Percentiles rank a stretch among this genome's conserved stretches.
Evolutionary conservation across 2,329 filamentous ascomycete genomes (phyloP).

Genomic region (Sclerotinia borealis): DNA sequence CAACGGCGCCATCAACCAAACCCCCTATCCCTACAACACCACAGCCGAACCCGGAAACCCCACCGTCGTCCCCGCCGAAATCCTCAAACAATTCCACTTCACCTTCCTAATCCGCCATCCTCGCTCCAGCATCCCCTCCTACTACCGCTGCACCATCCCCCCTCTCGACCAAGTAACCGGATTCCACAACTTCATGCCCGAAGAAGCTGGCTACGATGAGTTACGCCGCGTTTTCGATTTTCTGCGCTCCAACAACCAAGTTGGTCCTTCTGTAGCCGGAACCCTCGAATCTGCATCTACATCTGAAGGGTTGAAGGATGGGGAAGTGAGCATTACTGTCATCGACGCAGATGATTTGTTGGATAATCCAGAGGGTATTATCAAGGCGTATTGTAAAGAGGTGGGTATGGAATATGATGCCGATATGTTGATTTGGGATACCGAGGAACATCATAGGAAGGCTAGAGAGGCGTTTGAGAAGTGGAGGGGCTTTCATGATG

Average conservation of each 20-base stretch:
- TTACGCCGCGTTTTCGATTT: slow-evolving; percentile 84
- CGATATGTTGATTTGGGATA: slow-evolving; percentile 80
- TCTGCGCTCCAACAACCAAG: slow-evolving; percentile 59
- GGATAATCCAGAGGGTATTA: slow-evolving; percentile 70
- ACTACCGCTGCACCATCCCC: slow-evolving; percentile 88
- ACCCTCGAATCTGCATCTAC: slow-evolving; percentile 16
- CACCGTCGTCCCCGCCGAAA: slow-evolving; percentile 69
- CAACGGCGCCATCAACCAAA: slow-evolving; percentile 17
- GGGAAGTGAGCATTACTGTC: slow-evolving; percentile 65
- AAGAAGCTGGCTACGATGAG: slow-evolving; percentile 86
- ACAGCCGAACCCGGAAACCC: slow-evolving; percentile 66
- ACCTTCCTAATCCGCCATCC: slow-evolving; percentile 96
- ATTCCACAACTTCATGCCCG: slow-evolving; percentile 79
- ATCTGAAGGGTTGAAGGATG: slow-evolving; percentile 23
- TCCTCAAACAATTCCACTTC: slow-evolving; percentile 81
- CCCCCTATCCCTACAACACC: slow-evolving; percentile 51
- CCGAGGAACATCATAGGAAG: slow-evolving; percentile 60
- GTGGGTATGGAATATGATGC: slow-evolving; percentile 71
- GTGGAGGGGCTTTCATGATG: slow-evolving; percentile 95
- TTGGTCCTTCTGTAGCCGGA: slow-evolving; percentile 61
- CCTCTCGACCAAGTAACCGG: slow-evolving; percentile 77
- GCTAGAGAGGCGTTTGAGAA: slow-evolving; percentile 82
- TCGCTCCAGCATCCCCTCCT: slow-evolving; percentile 84
- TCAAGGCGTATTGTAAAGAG: slow-evolving; percentile 74
- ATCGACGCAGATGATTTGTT: slow-evolving; percentile 92